A percentile compares a stretch with the other conserved stretches of the same genome.
Conservation (phyloP, 176 grass and related monocot genomes). For the Elymus sibiricus region DNA sequence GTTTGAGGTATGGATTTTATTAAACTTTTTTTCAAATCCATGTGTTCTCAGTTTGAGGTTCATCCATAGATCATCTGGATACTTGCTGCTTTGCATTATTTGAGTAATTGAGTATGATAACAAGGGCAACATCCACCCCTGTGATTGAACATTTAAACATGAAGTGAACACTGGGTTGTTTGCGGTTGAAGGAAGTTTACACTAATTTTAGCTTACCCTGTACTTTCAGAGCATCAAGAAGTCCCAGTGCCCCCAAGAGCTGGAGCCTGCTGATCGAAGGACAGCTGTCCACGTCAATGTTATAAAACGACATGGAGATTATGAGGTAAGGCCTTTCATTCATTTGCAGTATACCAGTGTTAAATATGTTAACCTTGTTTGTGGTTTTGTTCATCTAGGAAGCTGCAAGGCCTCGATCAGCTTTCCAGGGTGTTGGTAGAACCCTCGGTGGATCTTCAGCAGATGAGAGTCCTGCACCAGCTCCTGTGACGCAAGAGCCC, state of each 20-base stretch:
- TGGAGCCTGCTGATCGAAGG: slow-evolving; percentile 70
- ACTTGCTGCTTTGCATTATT: not conserved
- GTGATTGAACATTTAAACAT: not conserved
- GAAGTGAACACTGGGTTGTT: not conserved
- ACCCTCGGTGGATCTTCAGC: slow-evolving; percentile 69
- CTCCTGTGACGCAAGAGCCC: slow-evolving; percentile 20
- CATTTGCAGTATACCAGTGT: not conserved
- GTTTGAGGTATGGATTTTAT: not conserved
- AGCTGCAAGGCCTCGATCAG: slow-evolving; percentile 36
- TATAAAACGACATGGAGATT: slow-evolving; percentile 59
- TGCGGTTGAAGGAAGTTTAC: not conserved
- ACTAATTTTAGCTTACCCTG: not conserved
- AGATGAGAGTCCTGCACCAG: slow-evolving; percentile 22
- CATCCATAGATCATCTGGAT: not conserved
- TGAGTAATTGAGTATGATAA: not conserved
- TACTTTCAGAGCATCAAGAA: slow-evolving; percentile 66
- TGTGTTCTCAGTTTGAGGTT: not conserved
- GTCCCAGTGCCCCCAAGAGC: slow-evolving; percentile 75
- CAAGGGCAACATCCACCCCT: not conserved
- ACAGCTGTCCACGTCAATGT: slow-evolving; percentile 75
- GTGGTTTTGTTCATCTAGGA: slow-evolving; percentile 44
- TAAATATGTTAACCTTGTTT: not conserved
- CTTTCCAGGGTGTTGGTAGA: slow-evolving; percentile 86
- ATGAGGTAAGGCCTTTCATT: slow-evolving; percentile 36
- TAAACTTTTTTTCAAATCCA: not conserved